Conservation (phyloP, 345 rosid species). For the Triadica sebifera region DNA sequence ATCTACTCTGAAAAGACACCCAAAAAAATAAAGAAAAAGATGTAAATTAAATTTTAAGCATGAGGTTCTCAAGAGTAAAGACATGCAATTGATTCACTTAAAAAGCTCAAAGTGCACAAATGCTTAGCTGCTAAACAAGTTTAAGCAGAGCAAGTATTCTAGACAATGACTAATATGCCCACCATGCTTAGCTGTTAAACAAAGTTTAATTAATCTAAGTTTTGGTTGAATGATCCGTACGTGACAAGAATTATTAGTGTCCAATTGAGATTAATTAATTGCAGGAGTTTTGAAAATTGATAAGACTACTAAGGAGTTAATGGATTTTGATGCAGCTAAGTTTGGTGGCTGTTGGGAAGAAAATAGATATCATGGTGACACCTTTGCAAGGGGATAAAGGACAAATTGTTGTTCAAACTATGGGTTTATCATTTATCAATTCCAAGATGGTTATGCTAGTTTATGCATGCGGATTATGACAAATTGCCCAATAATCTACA, state of each 20-base stretch:
- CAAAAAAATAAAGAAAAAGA: conserved; percentile 1
- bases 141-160: conserved; percentile 13
- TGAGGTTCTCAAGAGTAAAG: too few relatives aligned
- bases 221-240: too few relatives aligned
- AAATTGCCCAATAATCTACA: neutral
- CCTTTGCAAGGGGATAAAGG: neutral
- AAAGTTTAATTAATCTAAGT: too few relatives aligned
- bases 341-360: too few relatives aligned
- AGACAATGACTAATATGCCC: neutral
- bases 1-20: conserved; percentile 38
- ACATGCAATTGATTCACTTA: conserved; percentile 1
- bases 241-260: conserved; percentile 29
- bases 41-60: too few relatives aligned
- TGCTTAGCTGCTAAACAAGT: conserved; percentile 45
- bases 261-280: conserved; percentile 19
- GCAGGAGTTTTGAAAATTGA: neutral
- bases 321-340: neutral
- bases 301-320: neutral
- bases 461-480: neutral
- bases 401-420: neutral
- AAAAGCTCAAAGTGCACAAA: conserved; percentile 11
- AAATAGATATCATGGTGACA: too few relatives aligned
- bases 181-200: conserved; percentile 43
- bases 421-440: neutral
- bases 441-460: neutral